A percentile compares a stretch with the other conserved stretches of the same genome.
Evolutionary conservation across 345 rosid species (phyloP).

Genomic region (Salix koriyanagi): DNA sequence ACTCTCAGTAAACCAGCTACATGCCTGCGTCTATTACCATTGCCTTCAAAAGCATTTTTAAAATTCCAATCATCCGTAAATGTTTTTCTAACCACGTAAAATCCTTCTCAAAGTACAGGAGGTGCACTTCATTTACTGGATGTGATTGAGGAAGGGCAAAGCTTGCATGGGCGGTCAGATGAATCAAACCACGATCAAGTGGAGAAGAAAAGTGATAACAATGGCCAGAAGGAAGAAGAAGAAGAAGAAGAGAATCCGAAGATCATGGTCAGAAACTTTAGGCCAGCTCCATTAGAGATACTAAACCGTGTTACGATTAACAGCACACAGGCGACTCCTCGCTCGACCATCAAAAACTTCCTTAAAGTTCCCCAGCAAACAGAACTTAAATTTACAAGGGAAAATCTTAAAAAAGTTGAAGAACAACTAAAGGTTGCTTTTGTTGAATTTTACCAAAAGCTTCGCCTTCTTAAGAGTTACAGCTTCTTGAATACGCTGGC

Average conservation of each 20-base stretch:
- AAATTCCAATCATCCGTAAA: background rate
- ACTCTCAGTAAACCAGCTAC: background rate
- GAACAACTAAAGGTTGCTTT: constrained; percentile 53
- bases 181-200: constrained; percentile 27
- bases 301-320: constrained; percentile 49
- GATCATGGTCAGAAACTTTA: constrained; percentile 2
- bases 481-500: constrained; percentile 64
- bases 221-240: background rate
- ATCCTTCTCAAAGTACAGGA: constrained; percentile 26
- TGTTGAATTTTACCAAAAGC: constrained; percentile 60
- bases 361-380: constrained; percentile 33
- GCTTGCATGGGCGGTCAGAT: constrained; percentile 38
- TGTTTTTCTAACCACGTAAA: background rate
- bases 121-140: constrained; percentile 39
- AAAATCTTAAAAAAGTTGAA: constrained; percentile 50
- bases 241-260: constrained; percentile 2
- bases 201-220: background rate
- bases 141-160: constrained; percentile 47
- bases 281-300: constrained; percentile 55
- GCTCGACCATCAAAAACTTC: constrained; percentile 52
- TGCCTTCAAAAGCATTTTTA: background rate
- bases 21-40: background rate
- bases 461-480: constrained; percentile 65
- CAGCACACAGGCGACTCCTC: constrained; percentile 47
- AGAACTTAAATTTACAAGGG: constrained; percentile 50